phyloP scores from a whole-genome alignment of 495 filamentous ascomycete species.

The Parathielavia appendiculata region DNA sequence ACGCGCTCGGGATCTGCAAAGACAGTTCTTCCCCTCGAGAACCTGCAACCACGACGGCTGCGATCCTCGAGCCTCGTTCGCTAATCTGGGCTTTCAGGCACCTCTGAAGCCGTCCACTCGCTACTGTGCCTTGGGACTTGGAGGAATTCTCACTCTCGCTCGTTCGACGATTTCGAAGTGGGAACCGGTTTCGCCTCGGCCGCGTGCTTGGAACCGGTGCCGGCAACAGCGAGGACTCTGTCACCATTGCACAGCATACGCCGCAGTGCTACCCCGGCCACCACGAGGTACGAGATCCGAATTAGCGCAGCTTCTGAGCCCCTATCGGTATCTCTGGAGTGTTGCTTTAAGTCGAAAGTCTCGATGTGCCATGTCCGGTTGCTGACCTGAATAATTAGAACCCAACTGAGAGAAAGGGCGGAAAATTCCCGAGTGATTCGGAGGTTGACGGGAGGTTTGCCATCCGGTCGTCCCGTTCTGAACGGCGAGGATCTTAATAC shows the following conservation, averaged over 20 bases:
- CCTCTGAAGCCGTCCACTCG: conserved; percentile 17
- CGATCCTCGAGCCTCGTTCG: conserved; percentile 1
- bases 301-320: too few species aligned
- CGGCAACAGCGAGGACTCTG: neutral
- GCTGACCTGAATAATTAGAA: too few species aligned
- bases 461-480: neutral
- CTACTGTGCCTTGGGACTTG: neutral
- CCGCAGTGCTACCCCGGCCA: neutral
- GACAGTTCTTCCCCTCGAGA: neutral
- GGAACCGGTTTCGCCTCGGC: neutral
- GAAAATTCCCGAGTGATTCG: too few species aligned
- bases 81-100: conserved; percentile 2
- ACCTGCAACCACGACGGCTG: neutral
- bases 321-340: too few species aligned
- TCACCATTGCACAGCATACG: neutral
- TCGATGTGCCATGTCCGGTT: too few species aligned
- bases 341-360: too few species aligned
- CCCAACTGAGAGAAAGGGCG: too few species aligned
- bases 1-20: conserved; percentile 6
- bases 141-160: neutral
- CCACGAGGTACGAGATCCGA: neutral
- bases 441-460: neutral
- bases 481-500: conserved; percentile 7
- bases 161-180: neutral
- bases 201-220: neutral